Conservation (phyloP, 305 asterid genomes). For the Rubia balearica region DNA sequence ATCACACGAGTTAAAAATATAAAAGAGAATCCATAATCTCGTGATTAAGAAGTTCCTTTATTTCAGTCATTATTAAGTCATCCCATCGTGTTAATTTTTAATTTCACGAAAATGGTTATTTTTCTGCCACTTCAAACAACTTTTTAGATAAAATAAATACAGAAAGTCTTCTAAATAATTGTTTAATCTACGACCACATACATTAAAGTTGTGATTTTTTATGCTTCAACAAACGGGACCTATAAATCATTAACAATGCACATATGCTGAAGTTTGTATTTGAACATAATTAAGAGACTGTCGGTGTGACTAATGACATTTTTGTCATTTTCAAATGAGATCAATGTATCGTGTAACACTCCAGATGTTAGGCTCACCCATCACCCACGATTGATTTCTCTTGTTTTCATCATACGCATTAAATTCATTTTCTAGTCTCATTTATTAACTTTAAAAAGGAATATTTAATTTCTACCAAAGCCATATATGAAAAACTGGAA, state of each 20-base stretch:
- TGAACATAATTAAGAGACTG: background rate
- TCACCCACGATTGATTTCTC: no score
- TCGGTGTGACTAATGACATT: conserved; percentile 18
- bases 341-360: conserved; percentile 9
- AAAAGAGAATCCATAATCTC: background rate
- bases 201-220: background rate
- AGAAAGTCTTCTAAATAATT: no score
- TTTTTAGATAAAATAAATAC: background rate
- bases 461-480: no score
- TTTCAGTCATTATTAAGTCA: background rate
- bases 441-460: no score
- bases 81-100: background rate
- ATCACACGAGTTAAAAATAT: no score
- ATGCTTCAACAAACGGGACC: no score
- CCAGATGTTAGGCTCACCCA: background rate
- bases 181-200: background rate
- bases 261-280: no score
- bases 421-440: no score
- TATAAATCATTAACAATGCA: no score
- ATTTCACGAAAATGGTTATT: background rate
- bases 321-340: background rate
- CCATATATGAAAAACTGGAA: no score
- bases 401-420: no score
- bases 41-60: background rate
- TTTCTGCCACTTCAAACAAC: background rate